Evolutionary conservation across 2,329 filamentous ascomycete species (phyloP), one percentile per base, ranked within the genome.

Genomic region (Penicillium griseofulvum): DNA sequence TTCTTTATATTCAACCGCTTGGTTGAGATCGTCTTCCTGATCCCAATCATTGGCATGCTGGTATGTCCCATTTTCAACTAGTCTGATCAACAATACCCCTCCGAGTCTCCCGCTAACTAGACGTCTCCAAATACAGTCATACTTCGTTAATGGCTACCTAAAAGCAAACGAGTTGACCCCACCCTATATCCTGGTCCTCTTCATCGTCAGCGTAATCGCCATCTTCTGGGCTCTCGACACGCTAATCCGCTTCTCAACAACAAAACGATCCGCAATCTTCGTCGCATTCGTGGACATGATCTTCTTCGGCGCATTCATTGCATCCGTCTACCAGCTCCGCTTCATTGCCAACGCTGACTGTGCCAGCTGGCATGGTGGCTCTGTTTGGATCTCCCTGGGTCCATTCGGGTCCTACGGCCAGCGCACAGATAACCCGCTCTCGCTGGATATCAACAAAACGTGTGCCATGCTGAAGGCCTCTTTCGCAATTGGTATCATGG

Each of bases 391-490:
- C 50, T 79, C 80, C 46, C 78, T 91, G 41, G 87, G 87, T 12
- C 77, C 82, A 12, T 83, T 90, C 58, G 82, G 84, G 29, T 78
- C 75, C 60, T 83, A 83, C 41, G 79, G 79, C 14, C 59, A 65
- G 8, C 63, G 74, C 33, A 79, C 79, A 45, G 75, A 75, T 49
- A 80, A 75, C 53, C 67, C 67, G 9, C 76, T 84, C 55, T 73
- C 80, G 39, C 68, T 86, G 38, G 73, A 81, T 50, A 73, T 86
- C 36, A 81, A 90, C 74, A 93, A 93, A 80, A 84, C 85, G 5
- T 97, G 93, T 76, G 84, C 88, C 47, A 94, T 97, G 90, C 84
- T 96, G 68, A 97, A 97, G 83, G 88, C 92, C 1, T 83, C 81
- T 63, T 97, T 91, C 76, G 93, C 91, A 3, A 87, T 97, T 64